Evolutionary conservation across 148 eudicot species (phyloP).

Genomic region (Nepenthes gracilis): DNA sequence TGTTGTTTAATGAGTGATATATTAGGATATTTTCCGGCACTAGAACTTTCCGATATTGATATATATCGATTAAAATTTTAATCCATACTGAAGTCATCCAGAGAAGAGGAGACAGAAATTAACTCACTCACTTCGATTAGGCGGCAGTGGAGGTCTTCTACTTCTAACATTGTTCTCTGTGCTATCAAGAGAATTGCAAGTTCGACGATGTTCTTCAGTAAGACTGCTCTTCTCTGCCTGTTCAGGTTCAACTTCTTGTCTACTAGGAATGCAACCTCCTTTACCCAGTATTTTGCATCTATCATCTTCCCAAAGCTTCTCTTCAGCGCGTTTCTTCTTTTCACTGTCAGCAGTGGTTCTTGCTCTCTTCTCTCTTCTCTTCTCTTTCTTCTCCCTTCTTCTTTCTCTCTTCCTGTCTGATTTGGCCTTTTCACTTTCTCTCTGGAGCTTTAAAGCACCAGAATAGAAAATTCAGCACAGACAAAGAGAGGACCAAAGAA

Average conservation of each 20-base stretch:
- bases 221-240: slow-evolving; percentile 50
- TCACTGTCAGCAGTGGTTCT: slow-evolving; percentile 4
- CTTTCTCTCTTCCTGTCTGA: slow-evolving; percentile 30
- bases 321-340: slow-evolving; percentile 12
- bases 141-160: slow-evolving; percentile 22
- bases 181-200: slow-evolving; percentile 59
- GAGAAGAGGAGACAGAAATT: neutral
- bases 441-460: slow-evolving; percentile 98
- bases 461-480: slow-evolving; percentile 50
- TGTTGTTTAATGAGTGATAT: too few species aligned
- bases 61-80: too few species aligned
- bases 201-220: slow-evolving; percentile 62
- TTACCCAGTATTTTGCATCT: slow-evolving; percentile 1
- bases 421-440: slow-evolving; percentile 40
- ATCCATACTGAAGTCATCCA: too few species aligned
- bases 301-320: slow-evolving; percentile 8
- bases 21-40: too few species aligned
- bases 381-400: slow-evolving; percentile 20
- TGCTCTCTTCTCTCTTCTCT: slow-evolving; percentile 4
- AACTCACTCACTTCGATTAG: slow-evolving; percentile 29
- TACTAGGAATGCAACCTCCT: slow-evolving; percentile 4
- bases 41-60: too few species aligned
- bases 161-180: slow-evolving; percentile 67
- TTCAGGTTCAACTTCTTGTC: slow-evolving; percentile 17
- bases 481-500: slow-evolving; percentile 17